Evolutionary conservation across 495 filamentous ascomycete species (phyloP), one percentile per base, ranked within the genome.

Genomic region (Penicillium parvum): DNA sequence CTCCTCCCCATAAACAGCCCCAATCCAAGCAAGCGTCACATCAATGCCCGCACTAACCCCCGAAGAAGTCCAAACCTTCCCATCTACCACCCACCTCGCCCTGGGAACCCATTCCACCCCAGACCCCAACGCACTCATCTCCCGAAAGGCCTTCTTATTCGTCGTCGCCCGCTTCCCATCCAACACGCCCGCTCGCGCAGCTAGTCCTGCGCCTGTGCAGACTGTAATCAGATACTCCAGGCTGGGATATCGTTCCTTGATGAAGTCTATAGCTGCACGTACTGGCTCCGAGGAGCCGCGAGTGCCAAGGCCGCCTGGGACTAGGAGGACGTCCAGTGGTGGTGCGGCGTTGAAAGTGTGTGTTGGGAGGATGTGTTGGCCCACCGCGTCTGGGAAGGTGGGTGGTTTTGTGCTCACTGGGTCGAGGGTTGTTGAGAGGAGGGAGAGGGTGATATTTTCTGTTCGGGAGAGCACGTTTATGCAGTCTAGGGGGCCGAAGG

Each of bases 1-100:
- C 12, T 50, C 37, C 15, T 47, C 27, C 2, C 56, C 49, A 40
- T 37, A 60, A 8, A 51, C 20, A 22, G 50, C 37, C 37, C 14
- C 52, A 48, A 60, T 53, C 56, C 56, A 60, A 33, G 56, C 56
- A 15, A 66, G 34, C 8, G 49, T 76, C 27, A 76, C 68, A 68
- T 88, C 84, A n/a, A 84, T 80, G 0, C 83, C 83, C n/a, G 78
- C 75, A 29, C 68, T 74, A 0, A 84, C 61, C 1, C 80, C 83
- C 1, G 79, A 77, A 0, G 71, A 70, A 7, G 78, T 84, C 83
- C 83, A 88, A 1, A 85, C 49, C 50, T 83, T 82, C 12, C 81
- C 83, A 61, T 84, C 81, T 4, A 57, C 49, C 1, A 81, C 75
- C 84, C 83, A 87, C 38, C 84, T 60, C 15, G 84, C 84, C 20